A percentile compares a stretch with the other conserved stretches of the same genome.
These are phyloP conservation scores for Globisporangium camurandrum DNA, from an alignment of 352 stramenopile species.

Conservation along the genomic window DNA sequence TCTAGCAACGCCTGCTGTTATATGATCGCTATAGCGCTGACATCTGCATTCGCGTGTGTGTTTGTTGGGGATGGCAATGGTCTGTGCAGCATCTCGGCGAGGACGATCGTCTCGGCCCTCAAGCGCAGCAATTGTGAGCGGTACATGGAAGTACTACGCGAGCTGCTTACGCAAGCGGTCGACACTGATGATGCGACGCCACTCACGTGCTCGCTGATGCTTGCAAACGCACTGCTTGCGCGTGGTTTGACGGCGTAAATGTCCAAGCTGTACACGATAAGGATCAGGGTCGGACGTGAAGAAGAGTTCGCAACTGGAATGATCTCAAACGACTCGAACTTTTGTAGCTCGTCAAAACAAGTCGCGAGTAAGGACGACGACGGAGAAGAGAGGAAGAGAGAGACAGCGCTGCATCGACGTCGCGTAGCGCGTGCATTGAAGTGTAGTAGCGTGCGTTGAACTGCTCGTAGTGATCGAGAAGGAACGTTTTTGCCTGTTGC, in stretches of 20 bases:
- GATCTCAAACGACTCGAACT: too few relatives aligned
- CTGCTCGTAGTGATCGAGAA: constrained; percentile 42
- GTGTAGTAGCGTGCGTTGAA: too few relatives aligned
- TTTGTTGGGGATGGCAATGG: too few relatives aligned
- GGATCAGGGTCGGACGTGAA: too few relatives aligned
- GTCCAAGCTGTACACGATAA: too few relatives aligned
- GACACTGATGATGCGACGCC: constrained; percentile 27
- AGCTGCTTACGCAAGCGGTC: constrained; percentile 32
- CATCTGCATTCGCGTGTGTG: neutral
- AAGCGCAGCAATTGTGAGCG: constrained; percentile 18
- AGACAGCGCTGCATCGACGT: too few relatives aligned
- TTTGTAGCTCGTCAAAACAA: too few relatives aligned
- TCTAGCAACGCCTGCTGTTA: neutral
- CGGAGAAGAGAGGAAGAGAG: too few relatives aligned
- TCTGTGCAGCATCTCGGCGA: constrained; percentile 35
- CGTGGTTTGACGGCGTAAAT: too few relatives aligned
- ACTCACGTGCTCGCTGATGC: constrained; percentile 30
- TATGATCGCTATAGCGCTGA: neutral
- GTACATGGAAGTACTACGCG: constrained; percentile 27
- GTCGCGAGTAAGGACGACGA: too few relatives aligned
- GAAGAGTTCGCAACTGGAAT: too few relatives aligned
- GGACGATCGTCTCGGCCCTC: constrained; percentile 21
- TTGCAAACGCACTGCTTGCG: constrained; percentile 11
- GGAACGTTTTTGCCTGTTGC: constrained; percentile 58
- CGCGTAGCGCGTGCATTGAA: too few relatives aligned